These are phyloP conservation scores for Sideroxylon spinosum DNA, from an alignment of 179 eudicot species.

Conservation along the genomic window DNA sequence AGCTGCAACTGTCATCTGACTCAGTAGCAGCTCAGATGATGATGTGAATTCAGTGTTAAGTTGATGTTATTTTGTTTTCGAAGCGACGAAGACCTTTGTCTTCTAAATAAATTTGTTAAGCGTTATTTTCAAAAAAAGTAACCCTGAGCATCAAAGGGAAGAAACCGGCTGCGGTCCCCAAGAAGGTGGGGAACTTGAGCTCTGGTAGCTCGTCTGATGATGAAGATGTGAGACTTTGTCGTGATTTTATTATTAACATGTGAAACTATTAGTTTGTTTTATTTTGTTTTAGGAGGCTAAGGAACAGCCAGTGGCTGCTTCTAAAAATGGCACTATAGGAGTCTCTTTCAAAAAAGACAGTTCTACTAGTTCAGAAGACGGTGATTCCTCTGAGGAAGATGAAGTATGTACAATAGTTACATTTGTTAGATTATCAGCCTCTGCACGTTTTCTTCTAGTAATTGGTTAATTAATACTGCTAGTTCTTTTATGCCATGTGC, in stretches of 20 bases:
- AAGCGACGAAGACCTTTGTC: background rate
- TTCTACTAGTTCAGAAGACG: conserved; percentile 30
- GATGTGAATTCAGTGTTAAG: conserved; percentile 20
- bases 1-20: conserved; percentile 17
- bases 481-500: background rate
- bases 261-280: background rate
- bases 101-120: background rate
- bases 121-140: too few species aligned
- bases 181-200: too few species aligned
- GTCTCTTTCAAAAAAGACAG: conserved; percentile 19
- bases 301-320: conserved; percentile 19
- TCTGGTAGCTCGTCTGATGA: too few species aligned
- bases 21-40: conserved; percentile 19
- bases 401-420: conserved; percentile 12
- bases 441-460: background rate
- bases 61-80: background rate
- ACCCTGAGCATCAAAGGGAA: too few species aligned
- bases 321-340: conserved; percentile 23
- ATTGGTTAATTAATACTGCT: background rate
- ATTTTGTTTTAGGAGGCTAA: conserved; percentile 17
- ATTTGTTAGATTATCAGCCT: background rate
- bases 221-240: too few species aligned
- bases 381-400: conserved; percentile 22
- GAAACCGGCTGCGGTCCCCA: too few species aligned
- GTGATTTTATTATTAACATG: too few species aligned